Base-by-base conservation (phyloP, 2,329 filamentous ascomycete species). In the Xylariaceae sp. region DNA sequence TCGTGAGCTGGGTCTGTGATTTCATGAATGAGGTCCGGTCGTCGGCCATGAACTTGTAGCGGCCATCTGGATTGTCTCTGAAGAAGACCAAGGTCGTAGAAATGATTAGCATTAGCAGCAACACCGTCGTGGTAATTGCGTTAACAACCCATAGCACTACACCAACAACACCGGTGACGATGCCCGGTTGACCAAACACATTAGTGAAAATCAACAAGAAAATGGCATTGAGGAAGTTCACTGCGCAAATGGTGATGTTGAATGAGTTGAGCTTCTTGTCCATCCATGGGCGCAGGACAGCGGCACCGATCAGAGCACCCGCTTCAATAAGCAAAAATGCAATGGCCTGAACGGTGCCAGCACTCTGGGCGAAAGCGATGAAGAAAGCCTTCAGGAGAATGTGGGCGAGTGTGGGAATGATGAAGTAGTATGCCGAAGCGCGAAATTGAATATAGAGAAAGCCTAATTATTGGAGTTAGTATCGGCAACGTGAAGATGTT, bases 1-100 rank as follows among this genome's bases (percentile, higher is more conserved):
- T 74, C 42, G 73, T 82, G 48, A 96, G 77, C 65, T 93, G 87
- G 5, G 89, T 89, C 70, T 94, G 89, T 13, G 91, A 96, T 77
- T 97, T 97, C 84, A 97, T 96, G 75, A 97, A 97, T 10, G 92
- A 97, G 47, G 90, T 90, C 63, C 93, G 87, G 71, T 97, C 93
- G 65, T 97, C 93, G 49, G 88, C 88, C 92, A 97, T 97, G 64
- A 90, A 91, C 72, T 96, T 90, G 73, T 97, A 97, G 56, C 92
- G 87, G 40, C 88, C 90, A 68, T 97, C 93, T 18, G 93, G 93
- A 73, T 97, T 95, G 81, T 95, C 95, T 56, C 90, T 89, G 69
- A 90, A 83, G 66, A 97, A 84, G 43, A 90, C 88, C 60, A 93
- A 63, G 5, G 68, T 74, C 4, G 88, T 90, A 9, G 87, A 85